Evolutionary conservation across 108 stramenopile genomes (phyloP), one percentile per base, ranked within the genome.

Genomic region (Cyclotella baltica): DNA sequence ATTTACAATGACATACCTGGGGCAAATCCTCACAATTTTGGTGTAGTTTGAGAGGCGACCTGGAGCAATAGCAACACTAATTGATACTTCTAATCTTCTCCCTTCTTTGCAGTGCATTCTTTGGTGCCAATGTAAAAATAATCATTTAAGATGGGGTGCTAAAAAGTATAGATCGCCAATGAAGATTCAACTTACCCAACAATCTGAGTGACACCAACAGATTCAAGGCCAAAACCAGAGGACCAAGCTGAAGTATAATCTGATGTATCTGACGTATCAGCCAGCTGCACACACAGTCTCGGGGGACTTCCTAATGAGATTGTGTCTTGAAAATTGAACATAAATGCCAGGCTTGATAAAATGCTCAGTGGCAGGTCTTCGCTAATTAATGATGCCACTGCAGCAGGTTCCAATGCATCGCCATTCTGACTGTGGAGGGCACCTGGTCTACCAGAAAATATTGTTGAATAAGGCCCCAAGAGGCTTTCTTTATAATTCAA

Each of bases 121-220:
- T 33, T 28, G 30, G 11, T 31, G 66, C 59, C 36, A 25, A 35
- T 0, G 55, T 27, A 23, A 56, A 27, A 25, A 56, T 23, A 56
- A 4, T 11, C 23, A 1, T 11, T 56, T 5, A 56, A 23, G 23
- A 11, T 56, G 11, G 1, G 25, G 1, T 25, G 20, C 23, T 11
- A 20, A 53, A 53, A 22, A 4, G 3, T 22, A 3, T 5, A 11
- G 1, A 48, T 48, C 1, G 47, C 18, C 2, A 6, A n/a, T 3
- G n/a, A 25, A 56, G 20, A 23, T 56, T 56, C 22, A 62, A 64
- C 86, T 62, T 87, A 87, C 90, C 78, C 70, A 31, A 97, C 87
- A 33, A 96, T 90, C 72, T 98, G 98, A 19, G 92, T 93, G n/a
- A 97, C 92, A n/a, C 97, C 98, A 61, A 97, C 92, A n/a, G 96